phyloP scores from a whole-genome alignment of 106 monocot species.

The Cymbidium sinense region DNA sequence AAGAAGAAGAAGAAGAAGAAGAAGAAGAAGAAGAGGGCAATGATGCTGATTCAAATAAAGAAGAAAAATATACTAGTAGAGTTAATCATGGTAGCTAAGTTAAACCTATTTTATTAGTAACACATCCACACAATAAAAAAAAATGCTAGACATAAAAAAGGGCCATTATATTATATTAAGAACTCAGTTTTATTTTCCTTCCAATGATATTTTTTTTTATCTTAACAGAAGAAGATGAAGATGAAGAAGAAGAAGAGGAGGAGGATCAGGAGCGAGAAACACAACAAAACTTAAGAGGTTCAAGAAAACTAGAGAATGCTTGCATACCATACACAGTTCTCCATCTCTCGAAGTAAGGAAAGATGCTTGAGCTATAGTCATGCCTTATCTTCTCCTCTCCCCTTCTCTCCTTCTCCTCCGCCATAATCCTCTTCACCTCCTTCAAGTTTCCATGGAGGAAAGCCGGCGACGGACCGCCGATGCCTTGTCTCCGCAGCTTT shows the following conservation, averaged over 20 bases:
- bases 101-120: too few relatives aligned
- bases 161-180: too few relatives aligned
- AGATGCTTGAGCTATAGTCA: conserved; percentile 27
- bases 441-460: conserved; percentile 39
- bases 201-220: neutral
- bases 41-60: too few relatives aligned
- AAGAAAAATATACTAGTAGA: too few relatives aligned
- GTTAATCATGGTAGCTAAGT: too few relatives aligned
- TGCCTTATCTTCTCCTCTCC: neutral
- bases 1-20: too few relatives aligned
- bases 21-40: too few relatives aligned
- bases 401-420: conserved; percentile 11
- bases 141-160: too few relatives aligned
- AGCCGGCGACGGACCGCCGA: conserved; percentile 46
- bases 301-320: neutral
- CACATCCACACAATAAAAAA: too few relatives aligned
- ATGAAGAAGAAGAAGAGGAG: too few relatives aligned
- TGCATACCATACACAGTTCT: conserved; percentile 43
- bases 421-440: conserved; percentile 29
- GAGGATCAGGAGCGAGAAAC: too few relatives aligned
- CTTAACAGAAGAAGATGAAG: neutral
- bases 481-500: conserved; percentile 50
- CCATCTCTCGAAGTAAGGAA: conserved; percentile 53
- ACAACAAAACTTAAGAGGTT: neutral
- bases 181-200: neutral